Evolutionary conservation across 257 asterid genomes (phyloP).

Genomic region (Plectranthus barbatus): DNA sequence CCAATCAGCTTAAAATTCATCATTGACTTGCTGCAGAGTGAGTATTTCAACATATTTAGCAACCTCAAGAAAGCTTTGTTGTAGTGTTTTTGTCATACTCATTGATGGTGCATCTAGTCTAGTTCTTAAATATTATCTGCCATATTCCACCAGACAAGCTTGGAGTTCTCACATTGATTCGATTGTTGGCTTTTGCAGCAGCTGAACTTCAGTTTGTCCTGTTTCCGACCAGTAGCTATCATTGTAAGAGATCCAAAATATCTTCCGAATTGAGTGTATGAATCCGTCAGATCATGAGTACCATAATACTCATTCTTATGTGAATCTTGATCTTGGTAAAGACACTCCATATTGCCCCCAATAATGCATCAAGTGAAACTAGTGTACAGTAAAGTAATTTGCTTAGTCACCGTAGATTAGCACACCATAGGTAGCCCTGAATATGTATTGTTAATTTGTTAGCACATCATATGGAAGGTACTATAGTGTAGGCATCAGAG

Average conservation of each 20-base stretch:
- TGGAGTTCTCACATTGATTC: constrained; percentile 57
- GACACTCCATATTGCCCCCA: background rate
- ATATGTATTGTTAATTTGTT: too few species aligned
- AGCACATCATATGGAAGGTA: too few species aligned
- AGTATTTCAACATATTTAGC: background rate
- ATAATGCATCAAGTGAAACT: too few species aligned
- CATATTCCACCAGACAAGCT: constrained; percentile 40
- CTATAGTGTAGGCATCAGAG: too few species aligned
- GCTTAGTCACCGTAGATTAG: too few species aligned
- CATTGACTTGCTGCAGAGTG: background rate
- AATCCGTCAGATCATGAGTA: background rate
- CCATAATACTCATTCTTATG: background rate
- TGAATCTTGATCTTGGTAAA: background rate
- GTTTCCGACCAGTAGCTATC: constrained; percentile 52
- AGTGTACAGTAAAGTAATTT: too few species aligned
- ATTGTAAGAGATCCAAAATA: constrained; percentile 30
- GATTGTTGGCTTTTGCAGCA: constrained; percentile 45
- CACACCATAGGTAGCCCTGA: too few species aligned
- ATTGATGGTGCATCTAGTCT: background rate
- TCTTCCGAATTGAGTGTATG: background rate
- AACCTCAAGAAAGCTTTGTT: background rate
- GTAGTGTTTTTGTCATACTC: background rate
- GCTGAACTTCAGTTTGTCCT: constrained; percentile 53
- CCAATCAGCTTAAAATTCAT: too few species aligned
- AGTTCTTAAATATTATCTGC: background rate